A percentile compares a stretch with the other conserved stretches of the same genome.
Conservation (phyloP, 2,329 filamentous ascomycete genomes). For the Fonsecaea multimorphosa region DNA sequence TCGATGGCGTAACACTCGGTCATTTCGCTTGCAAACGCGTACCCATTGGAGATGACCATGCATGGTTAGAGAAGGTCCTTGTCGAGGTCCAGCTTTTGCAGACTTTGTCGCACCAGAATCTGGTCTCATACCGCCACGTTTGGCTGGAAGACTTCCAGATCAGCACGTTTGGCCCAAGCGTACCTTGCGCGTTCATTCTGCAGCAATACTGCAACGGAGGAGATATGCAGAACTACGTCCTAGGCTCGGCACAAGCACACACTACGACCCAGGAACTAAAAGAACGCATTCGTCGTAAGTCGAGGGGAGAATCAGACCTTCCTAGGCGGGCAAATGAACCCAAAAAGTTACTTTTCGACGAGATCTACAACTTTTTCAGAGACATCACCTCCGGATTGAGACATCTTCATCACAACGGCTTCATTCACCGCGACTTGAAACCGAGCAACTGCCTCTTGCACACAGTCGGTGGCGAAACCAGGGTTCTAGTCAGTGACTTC, state of each 20-base stretch:
- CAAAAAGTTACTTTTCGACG: slow-evolving; percentile 74
- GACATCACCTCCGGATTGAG: slow-evolving; percentile 92
- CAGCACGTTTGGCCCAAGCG: slow-evolving; percentile 84
- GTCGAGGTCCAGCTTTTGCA: slow-evolving; percentile 92
- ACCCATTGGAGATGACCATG: slow-evolving; percentile 91
- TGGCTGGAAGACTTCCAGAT: slow-evolving; percentile 92
- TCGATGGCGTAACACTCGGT: slow-evolving; percentile 86
- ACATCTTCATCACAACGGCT: slow-evolving; percentile 87
- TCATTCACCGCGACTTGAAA: slow-evolving; percentile 95
- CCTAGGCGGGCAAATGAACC: slow-evolving; percentile 46
- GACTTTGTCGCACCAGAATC: slow-evolving; percentile 88
- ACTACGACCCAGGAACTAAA: slow-evolving; percentile 84
- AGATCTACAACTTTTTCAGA: slow-evolving; percentile 95
- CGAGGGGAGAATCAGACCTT: slow-evolving; percentile 74
- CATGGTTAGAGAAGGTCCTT: slow-evolving; percentile 92
- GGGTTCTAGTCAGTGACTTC: slow-evolving; percentile 94
- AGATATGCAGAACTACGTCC: slow-evolving; percentile 84
- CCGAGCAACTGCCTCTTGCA: slow-evolving; percentile 94
- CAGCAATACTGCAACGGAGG: slow-evolving; percentile 97
- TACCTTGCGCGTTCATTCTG: slow-evolving; percentile 94
- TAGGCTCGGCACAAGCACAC: slow-evolving; percentile 69
- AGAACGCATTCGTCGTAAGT: slow-evolving; percentile 80
- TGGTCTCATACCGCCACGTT: slow-evolving; percentile 95
- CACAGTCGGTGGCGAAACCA: slow-evolving; percentile 70
- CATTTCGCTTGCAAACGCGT: slow-evolving; percentile 97